A percentile compares a stretch with the other conserved stretches of the same genome.
phyloP scores from a whole-genome alignment of 306 rosid genomes.

The Ormosia semicastrata region DNA sequence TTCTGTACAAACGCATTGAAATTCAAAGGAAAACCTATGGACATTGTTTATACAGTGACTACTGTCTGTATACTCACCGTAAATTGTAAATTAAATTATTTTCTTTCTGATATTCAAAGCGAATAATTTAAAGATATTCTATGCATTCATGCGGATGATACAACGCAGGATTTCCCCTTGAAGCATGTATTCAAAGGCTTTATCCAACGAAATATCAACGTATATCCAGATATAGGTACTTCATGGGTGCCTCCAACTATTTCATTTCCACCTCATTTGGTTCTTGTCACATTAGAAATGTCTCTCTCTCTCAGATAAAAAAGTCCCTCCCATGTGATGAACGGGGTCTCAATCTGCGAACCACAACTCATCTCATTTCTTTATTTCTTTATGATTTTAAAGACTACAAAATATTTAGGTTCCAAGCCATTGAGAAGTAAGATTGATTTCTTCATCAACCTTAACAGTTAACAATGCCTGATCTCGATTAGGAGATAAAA shows the following conservation, averaged over 20 bases:
- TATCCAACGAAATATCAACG: too few species aligned
- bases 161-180: slow-evolving; percentile 27
- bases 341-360: background rate
- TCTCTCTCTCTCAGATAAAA: too few species aligned
- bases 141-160: slow-evolving; percentile 28
- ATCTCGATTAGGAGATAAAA: too few species aligned
- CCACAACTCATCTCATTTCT: too few species aligned
- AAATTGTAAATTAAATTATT: background rate
- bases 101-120: background rate
- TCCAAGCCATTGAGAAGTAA: too few species aligned
- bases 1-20: background rate
- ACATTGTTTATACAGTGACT: background rate
- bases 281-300: slow-evolving; percentile 23
- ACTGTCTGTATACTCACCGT: background rate
- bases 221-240: too few species aligned
- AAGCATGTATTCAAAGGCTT: slow-evolving; percentile 42
- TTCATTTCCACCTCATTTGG: slow-evolving; percentile 41
- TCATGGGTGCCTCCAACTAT: too few species aligned
- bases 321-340: background rate
- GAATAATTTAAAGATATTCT: background rate
- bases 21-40: background rate
- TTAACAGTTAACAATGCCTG: too few species aligned
- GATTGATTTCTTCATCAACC: too few species aligned
- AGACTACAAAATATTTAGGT: too few species aligned
- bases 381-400: too few species aligned